phyloP scores from a whole-genome alignment of 345 rosid genomes.

The Eucalyptus melliodora region DNA sequence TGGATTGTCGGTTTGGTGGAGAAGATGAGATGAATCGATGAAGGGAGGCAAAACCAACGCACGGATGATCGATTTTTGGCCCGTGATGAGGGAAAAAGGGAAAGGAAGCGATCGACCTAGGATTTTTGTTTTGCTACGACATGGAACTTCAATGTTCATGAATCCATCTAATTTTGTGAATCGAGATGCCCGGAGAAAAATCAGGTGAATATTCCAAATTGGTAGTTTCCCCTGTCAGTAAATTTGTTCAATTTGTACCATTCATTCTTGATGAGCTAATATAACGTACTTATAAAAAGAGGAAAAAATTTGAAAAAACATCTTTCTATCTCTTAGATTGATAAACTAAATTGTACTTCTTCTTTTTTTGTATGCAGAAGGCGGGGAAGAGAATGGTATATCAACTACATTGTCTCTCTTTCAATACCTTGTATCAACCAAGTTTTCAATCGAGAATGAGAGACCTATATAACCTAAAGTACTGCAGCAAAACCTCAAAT shows the following conservation, averaged over 20 bases:
- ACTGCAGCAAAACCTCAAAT: accelerated
- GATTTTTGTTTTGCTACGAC: background rate
- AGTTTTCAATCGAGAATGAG: background rate
- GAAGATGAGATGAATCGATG: background rate
- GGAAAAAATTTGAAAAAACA: background rate
- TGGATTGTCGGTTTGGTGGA: background rate
- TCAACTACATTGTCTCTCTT: background rate
- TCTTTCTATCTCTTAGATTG: background rate
- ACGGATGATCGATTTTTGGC: background rate
- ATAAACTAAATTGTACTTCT: accelerated
- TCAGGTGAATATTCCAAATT: background rate
- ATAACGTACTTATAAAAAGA: background rate
- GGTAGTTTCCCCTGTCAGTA: accelerated
- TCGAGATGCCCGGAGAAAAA: too few relatives aligned
- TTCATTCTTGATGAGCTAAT: background rate
- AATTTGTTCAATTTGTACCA: background rate
- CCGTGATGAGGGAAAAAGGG: background rate
- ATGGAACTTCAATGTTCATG: background rate
- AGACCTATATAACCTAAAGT: too few relatives aligned
- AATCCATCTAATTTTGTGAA: background rate
- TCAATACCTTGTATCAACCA: too few relatives aligned
- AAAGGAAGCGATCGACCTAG: background rate
- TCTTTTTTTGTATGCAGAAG: accelerated
- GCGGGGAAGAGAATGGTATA: background rate
- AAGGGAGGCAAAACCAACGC: background rate